phyloP scores from a whole-genome alignment of 306 rosid genomes.

The Carpinus fangiana region DNA sequence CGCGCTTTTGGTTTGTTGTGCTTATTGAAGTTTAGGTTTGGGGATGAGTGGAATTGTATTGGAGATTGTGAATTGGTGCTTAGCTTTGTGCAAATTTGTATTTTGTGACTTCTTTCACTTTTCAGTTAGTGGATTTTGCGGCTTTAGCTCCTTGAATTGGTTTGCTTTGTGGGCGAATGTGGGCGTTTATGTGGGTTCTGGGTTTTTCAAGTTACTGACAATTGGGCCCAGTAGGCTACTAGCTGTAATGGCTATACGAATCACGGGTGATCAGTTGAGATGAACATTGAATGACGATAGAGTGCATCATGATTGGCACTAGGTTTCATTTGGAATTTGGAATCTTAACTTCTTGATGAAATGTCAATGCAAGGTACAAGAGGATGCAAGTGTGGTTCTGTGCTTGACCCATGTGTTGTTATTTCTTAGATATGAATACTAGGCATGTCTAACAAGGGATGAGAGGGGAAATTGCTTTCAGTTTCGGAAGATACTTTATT shows the following conservation, averaged over 20 bases:
- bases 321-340: background rate
- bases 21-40: slow-evolving; percentile 21
- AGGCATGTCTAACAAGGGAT: background rate
- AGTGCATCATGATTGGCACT: background rate
- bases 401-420: background rate
- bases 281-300: background rate
- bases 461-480: background rate
- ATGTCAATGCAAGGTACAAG: background rate
- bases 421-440: background rate
- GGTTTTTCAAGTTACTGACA: background rate
- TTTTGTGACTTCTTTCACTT: background rate
- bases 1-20: background rate
- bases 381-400: background rate
- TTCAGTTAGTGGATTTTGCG: background rate
- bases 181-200: background rate
- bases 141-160: background rate
- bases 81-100: background rate
- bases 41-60: slow-evolving; percentile 4
- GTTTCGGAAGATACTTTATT: background rate
- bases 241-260: background rate
- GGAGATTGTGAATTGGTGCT: background rate
- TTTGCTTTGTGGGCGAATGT: background rate
- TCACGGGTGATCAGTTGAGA: background rate
- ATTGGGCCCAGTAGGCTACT: background rate
- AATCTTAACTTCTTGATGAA: too few relatives aligned